Conservation (phyloP, 371 early-diverging fungal genomes). For the Actinomortierella ambigua region DNA sequence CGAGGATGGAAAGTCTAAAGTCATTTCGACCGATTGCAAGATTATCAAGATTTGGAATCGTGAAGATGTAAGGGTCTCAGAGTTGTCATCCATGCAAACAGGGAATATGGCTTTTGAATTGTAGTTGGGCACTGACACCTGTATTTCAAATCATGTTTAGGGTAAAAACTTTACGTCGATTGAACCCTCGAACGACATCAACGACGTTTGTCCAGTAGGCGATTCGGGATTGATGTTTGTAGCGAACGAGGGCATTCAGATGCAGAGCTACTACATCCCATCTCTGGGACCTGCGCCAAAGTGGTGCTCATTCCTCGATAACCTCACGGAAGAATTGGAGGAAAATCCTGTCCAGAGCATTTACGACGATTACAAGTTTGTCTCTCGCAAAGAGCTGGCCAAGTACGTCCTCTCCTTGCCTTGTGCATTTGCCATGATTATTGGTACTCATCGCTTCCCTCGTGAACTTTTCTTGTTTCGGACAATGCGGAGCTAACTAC, state of each 20-base stretch:
- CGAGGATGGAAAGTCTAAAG: conserved; percentile 63
- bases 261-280: conserved; percentile 94
- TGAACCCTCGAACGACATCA: conserved; percentile 92
- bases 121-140: too few relatives aligned
- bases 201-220: conserved; percentile 86
- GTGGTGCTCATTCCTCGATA: conserved; percentile 97
- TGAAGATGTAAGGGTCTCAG: conserved; percentile 56
- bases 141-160: conserved; percentile 14
- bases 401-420: conserved; percentile 32
- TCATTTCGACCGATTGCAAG: conserved; percentile 90
- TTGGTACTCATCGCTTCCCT: too few relatives aligned
- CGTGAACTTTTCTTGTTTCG: too few relatives aligned
- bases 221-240: conserved; percentile 92
- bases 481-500: too few relatives aligned
- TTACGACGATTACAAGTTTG: conserved; percentile 98
- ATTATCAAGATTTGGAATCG: conserved; percentile 94
- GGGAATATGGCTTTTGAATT: too few relatives aligned
- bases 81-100: too few relatives aligned
- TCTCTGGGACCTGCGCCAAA: conserved; percentile 94
- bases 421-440: background rate
- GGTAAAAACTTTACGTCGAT: conserved; percentile 90
- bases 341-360: conserved; percentile 85
- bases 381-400: conserved; percentile 88
- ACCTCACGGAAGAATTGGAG: conserved; percentile 97
- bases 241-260: conserved; percentile 95